phyloP scores from a whole-genome alignment of 306 rosid species.

The Fragaria iinumae region DNA sequence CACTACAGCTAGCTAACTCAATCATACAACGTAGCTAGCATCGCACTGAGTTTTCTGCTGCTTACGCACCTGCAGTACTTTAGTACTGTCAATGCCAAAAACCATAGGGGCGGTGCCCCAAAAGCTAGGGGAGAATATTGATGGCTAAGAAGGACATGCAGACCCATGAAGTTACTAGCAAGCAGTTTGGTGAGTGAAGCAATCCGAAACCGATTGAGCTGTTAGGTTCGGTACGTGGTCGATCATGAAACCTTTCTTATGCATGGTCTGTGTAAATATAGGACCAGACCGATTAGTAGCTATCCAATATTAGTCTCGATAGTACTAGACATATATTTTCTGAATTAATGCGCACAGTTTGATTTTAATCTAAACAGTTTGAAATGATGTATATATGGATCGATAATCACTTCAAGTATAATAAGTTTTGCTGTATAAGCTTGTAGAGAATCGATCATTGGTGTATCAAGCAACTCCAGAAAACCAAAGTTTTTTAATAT shows the following conservation, averaged over 20 bases:
- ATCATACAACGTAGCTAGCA: not conserved
- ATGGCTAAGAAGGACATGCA: not conserved
- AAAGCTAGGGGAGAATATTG: not conserved
- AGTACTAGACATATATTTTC: not conserved
- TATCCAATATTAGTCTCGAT: not conserved
- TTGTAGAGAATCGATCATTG: no score
- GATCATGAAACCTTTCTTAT: not conserved
- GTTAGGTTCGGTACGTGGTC: not conserved
- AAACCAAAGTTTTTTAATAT: no score
- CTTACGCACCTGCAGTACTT: not conserved
- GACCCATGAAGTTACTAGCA: not conserved
- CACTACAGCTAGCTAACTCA: not conserved
- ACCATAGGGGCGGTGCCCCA: constrained; percentile 15
- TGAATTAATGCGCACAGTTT: no score
- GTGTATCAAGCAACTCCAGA: no score
- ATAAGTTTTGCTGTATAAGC: no score
- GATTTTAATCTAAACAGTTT: not conserved
- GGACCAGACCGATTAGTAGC: not conserved
- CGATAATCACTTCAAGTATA: no score
- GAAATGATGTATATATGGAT: no score
- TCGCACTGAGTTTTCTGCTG: not conserved
- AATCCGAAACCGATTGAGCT: not conserved
- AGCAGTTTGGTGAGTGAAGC: not conserved
- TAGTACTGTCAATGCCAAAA: not conserved
- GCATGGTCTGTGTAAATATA: not conserved